Evolutionary conservation across 768 basidiomycete species (phyloP).

Genomic region (Postia placenta): DNA sequence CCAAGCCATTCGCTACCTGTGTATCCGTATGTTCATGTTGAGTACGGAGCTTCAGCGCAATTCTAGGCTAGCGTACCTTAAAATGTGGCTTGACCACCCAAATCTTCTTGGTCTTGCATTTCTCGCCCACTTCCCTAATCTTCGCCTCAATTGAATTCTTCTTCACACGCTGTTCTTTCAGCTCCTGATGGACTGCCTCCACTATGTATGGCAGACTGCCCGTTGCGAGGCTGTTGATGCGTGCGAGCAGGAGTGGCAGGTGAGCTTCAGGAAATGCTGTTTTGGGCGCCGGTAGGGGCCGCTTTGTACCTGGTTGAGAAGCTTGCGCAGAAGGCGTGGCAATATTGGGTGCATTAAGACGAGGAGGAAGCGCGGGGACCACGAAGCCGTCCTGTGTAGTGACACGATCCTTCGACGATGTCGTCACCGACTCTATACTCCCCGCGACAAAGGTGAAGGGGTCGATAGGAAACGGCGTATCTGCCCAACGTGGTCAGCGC

Average conservation of each 20-base stretch:
- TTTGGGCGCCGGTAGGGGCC: constrained; percentile 32
- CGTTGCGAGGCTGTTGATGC: constrained; percentile 55
- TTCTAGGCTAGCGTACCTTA: constrained; percentile 11
- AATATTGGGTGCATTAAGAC: neutral
- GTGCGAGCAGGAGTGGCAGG: constrained; percentile 52
- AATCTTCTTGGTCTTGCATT: constrained; percentile 62
- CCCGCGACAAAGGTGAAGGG: constrained; percentile 65
- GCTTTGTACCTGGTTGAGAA: constrained; percentile 22
- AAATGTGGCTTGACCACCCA: constrained; percentile 60
- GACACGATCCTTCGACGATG: constrained; percentile 15
- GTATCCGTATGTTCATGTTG: neutral
- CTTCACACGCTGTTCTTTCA: constrained; percentile 66
- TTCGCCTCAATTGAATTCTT: constrained; percentile 84
- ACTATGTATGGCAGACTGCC: constrained; percentile 61
- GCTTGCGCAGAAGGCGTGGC: neutral
- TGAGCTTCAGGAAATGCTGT: constrained; percentile 65
- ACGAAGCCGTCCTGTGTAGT: constrained; percentile 32
- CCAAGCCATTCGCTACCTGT: constrained; percentile 10
- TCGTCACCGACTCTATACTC: constrained; percentile 31
- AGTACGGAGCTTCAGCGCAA: neutral
- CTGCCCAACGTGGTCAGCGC: constrained; percentile 30
- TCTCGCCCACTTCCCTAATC: constrained; percentile 69
- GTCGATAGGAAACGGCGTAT: constrained; percentile 66
- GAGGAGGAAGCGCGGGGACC: constrained; percentile 30
- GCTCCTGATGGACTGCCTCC: constrained; percentile 65